Evolutionary conservation across 73 alveolate genomes (phyloP).

Genomic region (Paramecium sonneborni): DNA sequence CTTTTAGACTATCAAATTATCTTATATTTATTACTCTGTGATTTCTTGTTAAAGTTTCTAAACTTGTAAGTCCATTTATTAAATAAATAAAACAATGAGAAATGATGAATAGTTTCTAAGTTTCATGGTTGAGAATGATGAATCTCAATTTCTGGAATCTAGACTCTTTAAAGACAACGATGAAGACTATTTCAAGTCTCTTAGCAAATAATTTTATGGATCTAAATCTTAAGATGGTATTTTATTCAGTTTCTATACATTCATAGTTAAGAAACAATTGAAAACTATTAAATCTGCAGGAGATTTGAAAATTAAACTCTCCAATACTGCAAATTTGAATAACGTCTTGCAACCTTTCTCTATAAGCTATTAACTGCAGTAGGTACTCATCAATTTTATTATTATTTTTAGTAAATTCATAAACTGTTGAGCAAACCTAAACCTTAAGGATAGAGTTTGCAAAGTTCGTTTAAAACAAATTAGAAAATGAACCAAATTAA

Average conservation of each 20-base stretch:
- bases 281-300: not conserved
- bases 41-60: not conserved
- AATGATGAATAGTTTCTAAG: not conserved
- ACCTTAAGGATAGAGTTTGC: not conserved
- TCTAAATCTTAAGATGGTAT: slow-evolving; percentile 22
- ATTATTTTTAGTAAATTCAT: slow-evolving; percentile 3
- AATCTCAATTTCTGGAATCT: not conserved
- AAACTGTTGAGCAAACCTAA: slow-evolving; percentile 26
- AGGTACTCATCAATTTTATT: not conserved
- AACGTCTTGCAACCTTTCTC: slow-evolving; percentile 2
- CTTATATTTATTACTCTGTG: not conserved
- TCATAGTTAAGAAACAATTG: not conserved
- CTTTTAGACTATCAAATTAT: not conserved
- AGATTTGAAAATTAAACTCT: not conserved
- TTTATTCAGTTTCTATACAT: not conserved
- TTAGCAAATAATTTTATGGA: slow-evolving; percentile 35
- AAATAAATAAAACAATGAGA: not conserved
- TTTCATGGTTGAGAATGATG: slow-evolving; percentile 48
- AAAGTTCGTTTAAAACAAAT: not conserved
- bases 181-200: slow-evolving; percentile 38
- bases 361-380: slow-evolving; percentile 14
- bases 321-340: not conserved
- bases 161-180: not conserved
- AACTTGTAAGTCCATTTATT: not conserved
- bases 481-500: not conserved